A percentile compares a stretch with the other conserved stretches of the same genome.
These are phyloP conservation scores for Yamadazyma mexicana DNA, from an alignment of 1,139 yeast genomes.

Conservation along the genomic window DNA sequence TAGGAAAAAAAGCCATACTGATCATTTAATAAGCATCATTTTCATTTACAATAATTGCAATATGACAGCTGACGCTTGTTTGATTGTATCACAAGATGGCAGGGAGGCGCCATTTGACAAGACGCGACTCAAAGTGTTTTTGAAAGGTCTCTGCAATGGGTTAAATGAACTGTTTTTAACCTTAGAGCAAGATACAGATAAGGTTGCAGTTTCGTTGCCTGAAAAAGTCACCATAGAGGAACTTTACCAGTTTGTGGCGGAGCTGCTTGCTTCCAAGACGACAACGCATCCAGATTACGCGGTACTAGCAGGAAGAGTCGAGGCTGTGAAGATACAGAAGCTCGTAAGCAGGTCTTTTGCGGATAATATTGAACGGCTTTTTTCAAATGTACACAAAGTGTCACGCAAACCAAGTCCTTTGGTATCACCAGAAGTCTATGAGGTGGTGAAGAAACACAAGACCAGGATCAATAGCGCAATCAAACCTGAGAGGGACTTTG, in stretches of 20 bases:
- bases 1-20: background rate
- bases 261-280: slow-evolving; percentile 45
- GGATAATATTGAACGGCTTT: slow-evolving; percentile 30
- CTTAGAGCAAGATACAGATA: slow-evolving; percentile 23
- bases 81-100: slow-evolving; percentile 7
- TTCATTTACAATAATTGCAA: background rate
- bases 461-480: slow-evolving; percentile 38
- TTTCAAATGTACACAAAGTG: slow-evolving; percentile 16
- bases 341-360: slow-evolving; percentile 29
- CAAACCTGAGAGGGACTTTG: slow-evolving; percentile 37
- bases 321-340: slow-evolving; percentile 33
- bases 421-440: slow-evolving; percentile 21
- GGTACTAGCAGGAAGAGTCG: slow-evolving; percentile 47
- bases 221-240: slow-evolving; percentile 28
- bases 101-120: slow-evolving; percentile 15
- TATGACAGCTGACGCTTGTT: slow-evolving; percentile 2
- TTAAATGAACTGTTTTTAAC: slow-evolving; percentile 22
- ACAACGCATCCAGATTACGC: slow-evolving; percentile 50
- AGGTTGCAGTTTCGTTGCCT: slow-evolving; percentile 33
- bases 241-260: slow-evolving; percentile 40
- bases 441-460: slow-evolving; percentile 31
- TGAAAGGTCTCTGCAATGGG: slow-evolving; percentile 18
- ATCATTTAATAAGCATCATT: background rate
- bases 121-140: slow-evolving; percentile 16
- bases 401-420: slow-evolving; percentile 13